Evolutionary conservation across 1,139 yeast species (phyloP).

Genomic region (Blastobotrys buckinghamii): DNA sequence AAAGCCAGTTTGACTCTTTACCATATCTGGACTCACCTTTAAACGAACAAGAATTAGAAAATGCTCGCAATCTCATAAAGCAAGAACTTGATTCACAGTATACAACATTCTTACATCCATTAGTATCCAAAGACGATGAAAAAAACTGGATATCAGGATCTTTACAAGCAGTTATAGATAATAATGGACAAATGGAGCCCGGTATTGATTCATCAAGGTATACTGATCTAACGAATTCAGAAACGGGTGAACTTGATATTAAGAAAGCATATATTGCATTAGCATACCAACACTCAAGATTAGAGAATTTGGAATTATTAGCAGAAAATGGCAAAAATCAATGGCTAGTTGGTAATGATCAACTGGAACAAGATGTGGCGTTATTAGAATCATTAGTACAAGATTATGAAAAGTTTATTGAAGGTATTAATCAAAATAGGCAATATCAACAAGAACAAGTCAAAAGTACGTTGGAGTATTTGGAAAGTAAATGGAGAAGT

Average conservation of each 20-base stretch:
- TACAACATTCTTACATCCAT: constrained; percentile 9
- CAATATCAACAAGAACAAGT: constrained; percentile 23
- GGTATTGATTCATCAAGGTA: constrained; percentile 32
- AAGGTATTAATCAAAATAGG: constrained; percentile 22
- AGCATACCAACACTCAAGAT: constrained; percentile 26
- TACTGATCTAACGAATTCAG: constrained; percentile 18
- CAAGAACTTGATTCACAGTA: constrained; percentile 13
- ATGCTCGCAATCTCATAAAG: constrained; percentile 18
- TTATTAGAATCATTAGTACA: constrained; percentile 22
- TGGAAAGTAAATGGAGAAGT: constrained; percentile 26
- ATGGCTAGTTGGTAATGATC: constrained; percentile 32
- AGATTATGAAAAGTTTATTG: constrained; percentile 19
- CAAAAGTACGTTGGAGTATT: constrained; percentile 24
- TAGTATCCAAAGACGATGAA: constrained; percentile 8
- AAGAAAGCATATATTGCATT: constrained; percentile 27
- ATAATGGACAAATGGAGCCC: constrained; percentile 25
- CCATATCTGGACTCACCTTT: constrained; percentile 22
- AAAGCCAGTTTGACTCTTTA: constrained; percentile 20
- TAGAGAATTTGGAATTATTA: constrained; percentile 27
- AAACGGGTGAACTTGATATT: constrained; percentile 16
- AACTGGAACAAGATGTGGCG: constrained; percentile 23
- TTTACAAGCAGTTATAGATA: constrained; percentile 6
- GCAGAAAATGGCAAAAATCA: constrained; percentile 30
- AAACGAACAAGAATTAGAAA: constrained; percentile 18
- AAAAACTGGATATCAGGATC: constrained; percentile 3